These are phyloP conservation scores for Monascus purpureus DNA, from an alignment of 495 filamentous ascomycete species.

Conservation along the genomic window DNA sequence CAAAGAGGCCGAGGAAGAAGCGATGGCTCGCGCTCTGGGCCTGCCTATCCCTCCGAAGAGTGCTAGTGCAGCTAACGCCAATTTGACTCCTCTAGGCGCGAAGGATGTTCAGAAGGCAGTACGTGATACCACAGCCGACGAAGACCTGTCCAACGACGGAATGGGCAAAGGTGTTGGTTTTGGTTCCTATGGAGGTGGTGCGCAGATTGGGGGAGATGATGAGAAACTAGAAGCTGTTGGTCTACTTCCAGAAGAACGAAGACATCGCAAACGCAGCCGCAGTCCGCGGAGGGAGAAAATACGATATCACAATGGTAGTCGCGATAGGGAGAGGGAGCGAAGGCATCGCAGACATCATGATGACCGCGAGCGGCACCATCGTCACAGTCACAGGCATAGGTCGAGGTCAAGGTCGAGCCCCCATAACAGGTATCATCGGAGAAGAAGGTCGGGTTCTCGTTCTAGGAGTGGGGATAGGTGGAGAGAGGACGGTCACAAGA, in stretches of 20 bases:
- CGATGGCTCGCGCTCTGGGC: constrained; percentile 67
- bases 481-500: constrained; percentile 11
- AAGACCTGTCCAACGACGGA: constrained; percentile 11
- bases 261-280: constrained; percentile 18
- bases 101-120: constrained; percentile 15
- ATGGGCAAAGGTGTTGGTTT: constrained; percentile 11
- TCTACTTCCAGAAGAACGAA: constrained; percentile 10
- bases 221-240: constrained; percentile 12
- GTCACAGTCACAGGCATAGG: constrained; percentile 20
- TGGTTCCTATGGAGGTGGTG: constrained; percentile 8
- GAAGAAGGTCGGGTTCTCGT: constrained; percentile 13
- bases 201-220: constrained; percentile 1
- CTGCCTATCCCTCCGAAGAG: constrained; percentile 45
- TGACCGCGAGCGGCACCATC: constrained; percentile 17
- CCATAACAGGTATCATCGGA: constrained; percentile 10
- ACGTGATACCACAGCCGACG: constrained; percentile 17
- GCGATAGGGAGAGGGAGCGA: constrained; percentile 21
- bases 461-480: constrained; percentile 19
- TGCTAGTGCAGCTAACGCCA: constrained; percentile 20
- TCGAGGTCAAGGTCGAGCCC: constrained; percentile 18
- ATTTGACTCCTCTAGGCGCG: constrained; percentile 25
- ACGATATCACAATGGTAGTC: constrained; percentile 13
- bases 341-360: constrained; percentile 22
- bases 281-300: constrained; percentile 19
- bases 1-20: constrained; percentile 90